Base-by-base conservation (phyloP, 2,329 filamentous ascomycete genomes). In the Bipolaris cookei region DNA sequence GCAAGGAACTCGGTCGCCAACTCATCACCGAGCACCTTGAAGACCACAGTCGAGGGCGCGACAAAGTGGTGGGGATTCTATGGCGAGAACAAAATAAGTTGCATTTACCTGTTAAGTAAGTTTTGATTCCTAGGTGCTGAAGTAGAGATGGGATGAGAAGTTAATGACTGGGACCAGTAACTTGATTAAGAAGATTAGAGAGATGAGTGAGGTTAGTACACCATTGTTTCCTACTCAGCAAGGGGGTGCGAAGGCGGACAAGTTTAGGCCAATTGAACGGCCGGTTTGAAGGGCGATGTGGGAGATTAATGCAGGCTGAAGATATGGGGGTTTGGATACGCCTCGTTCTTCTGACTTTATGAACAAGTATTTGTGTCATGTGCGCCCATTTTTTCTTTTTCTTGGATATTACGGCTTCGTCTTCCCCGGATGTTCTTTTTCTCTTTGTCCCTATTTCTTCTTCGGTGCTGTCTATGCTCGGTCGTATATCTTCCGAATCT, bases 11-110 rank as follows among this genome's bases (percentile, higher is more conserved):
- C 0, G 84, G 84, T 21, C 82, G 85, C 56, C 76, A 80, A 4
- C 76, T 84, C 8, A 88, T 91, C 43, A 80, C 79, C 16, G 78
- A 83, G 45, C 89, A 92, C 68, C 83, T 88, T 61, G 79, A 79
- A 37, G 78, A 84, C 50, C 89, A 91, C 67, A 83, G 86, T 38
- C 78, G 81, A 48, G 83, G 85, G 56, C 77, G 83, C 14, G 78
- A 82, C 73, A 81, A 72, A 78, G 79, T 79, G 59, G 72, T 83
- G 37, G 71, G 78, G 49, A 68, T 83, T 81, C 75, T 89, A 47
- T 80, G 83, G 49, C 83, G 88, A 65, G 84, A 86, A 63, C 78
- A 76, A 58, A 62, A 72, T 42, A 67, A 59, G 60, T 54, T 75
- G 42, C 70, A 72, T 41, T 60, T 81, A 57, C 79, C 79, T 6